Conservation (phyloP, 2,329 filamentous ascomycete species). For the Fusarium protoensiforme region DNA sequence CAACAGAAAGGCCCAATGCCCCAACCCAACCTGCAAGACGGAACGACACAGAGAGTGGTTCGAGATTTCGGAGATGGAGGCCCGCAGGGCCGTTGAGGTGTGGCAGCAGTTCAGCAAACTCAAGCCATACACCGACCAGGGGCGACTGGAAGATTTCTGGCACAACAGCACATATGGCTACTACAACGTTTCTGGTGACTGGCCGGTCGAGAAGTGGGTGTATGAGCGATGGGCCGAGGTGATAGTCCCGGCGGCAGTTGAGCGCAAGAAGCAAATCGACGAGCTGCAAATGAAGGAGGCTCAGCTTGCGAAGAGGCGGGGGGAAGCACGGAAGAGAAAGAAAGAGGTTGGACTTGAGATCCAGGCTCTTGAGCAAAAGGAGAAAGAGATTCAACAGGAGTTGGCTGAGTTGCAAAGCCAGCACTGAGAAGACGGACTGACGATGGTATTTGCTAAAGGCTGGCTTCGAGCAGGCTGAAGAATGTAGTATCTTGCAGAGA, state of each 20-base stretch:
- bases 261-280: background rate
- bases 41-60: conserved; percentile 16
- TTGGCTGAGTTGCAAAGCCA: background rate
- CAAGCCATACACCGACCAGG: background rate
- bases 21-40: background rate
- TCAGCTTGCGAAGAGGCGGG: background rate
- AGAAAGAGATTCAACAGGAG: background rate
- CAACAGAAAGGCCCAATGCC: background rate
- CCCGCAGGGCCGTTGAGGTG: background rate
- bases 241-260: background rate
- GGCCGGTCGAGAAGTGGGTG: conserved; percentile 3
- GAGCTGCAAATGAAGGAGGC: background rate
- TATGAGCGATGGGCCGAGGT: background rate
- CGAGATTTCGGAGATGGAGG: background rate
- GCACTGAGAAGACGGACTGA: too few species aligned
- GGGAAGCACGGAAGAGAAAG: background rate
- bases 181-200: rapidly evolving
- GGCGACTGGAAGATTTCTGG: background rate
- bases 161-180: background rate
- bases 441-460: background rate
- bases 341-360: background rate
- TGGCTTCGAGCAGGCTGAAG: background rate
- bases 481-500: background rate
- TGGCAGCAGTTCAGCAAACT: conserved; percentile 10
- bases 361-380: background rate